Evolutionary conservation across 2,329 filamentous ascomycete genomes (phyloP), one percentile per base, ranked within the genome.

Genomic region (Metarhizium album): DNA sequence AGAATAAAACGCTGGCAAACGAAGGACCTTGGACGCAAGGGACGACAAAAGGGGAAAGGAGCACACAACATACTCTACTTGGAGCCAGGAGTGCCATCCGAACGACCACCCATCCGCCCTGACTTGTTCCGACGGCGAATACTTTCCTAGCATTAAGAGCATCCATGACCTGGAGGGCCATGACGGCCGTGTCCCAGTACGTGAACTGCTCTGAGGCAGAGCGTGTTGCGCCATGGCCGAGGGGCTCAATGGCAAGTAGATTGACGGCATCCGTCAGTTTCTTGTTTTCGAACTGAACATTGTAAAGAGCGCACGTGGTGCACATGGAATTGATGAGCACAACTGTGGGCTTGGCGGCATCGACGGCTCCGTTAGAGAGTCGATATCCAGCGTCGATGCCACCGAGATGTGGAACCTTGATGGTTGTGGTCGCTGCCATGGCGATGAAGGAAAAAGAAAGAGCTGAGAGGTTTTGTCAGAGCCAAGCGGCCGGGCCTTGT

Each of bases 81-180:
- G 74, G 74, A 5, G 70, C 74, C 43, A 78, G 57, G 20, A 79
- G 64, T 3, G 74, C 75, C 71, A 78, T 76, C 16, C 74, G 67
- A 3, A 66, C 60, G 2, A 71, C 69, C 22, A 78, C 67, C 74
- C 74, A 78, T 2, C 74, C 75, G 22, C 75, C 75, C 59, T 77
- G 74, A 50, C 71, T 75, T 8, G 74, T 76, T 18, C 75, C 75
- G 8, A 78, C 59, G 1, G 70, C 69, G 54, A 75, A 78, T 0
- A 72, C 74, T 64, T 72, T 72, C 18, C 66, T 48, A 24, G 78
- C 66, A 2, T 67, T 67, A 3, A 79, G 66, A 4, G 67, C 67
- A 38, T 79, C 72, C 68, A 82, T 67, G 1, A 78, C 75, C 63
- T 82, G 76, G 8, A 79, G 62, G 11, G 72, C 71, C 73, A 82